Evolutionary conservation across 1,139 yeast genomes (phyloP).

Genomic region (Diutina pseudorugosa): DNA sequence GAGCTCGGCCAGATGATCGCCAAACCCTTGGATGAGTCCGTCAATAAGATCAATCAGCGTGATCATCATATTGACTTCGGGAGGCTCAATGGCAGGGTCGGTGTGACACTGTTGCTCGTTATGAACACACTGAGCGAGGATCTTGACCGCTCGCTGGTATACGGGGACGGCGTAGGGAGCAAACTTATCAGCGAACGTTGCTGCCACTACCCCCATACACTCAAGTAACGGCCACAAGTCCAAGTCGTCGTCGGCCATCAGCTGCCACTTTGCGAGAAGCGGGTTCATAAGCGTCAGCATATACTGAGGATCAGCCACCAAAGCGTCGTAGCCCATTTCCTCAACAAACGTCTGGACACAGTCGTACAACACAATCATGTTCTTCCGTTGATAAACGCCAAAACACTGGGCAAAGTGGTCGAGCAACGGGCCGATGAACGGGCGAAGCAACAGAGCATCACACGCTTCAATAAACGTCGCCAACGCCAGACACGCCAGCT

Average conservation of each 20-base stretch:
- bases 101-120: constrained; percentile 52
- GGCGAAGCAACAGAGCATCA: constrained; percentile 49
- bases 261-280: constrained; percentile 67
- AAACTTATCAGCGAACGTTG: constrained; percentile 71
- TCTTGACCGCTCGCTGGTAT: constrained; percentile 66
- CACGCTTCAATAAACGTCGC: constrained; percentile 74
- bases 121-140: constrained; percentile 57
- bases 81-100: constrained; percentile 61
- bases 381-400: constrained; percentile 66
- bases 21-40: constrained; percentile 86
- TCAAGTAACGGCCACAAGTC: constrained; percentile 88
- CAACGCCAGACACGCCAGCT: constrained; percentile 82
- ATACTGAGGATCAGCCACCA: constrained; percentile 43
- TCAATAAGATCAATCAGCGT: constrained; percentile 84
- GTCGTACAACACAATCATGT: constrained; percentile 72
- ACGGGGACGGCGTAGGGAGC: constrained; percentile 86
- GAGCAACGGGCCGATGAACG: constrained; percentile 40
- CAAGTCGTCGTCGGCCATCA: constrained; percentile 60
- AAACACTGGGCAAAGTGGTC: constrained; percentile 67
- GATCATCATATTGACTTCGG: constrained; percentile 84
- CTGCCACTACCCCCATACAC: constrained; percentile 86
- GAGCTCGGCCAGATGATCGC: constrained; percentile 47
- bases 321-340: constrained; percentile 44
- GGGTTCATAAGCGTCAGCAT: constrained; percentile 66
- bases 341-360: constrained; percentile 89